Conservation (phyloP, 805 yeast genomes). For the Candida alai region DNA sequence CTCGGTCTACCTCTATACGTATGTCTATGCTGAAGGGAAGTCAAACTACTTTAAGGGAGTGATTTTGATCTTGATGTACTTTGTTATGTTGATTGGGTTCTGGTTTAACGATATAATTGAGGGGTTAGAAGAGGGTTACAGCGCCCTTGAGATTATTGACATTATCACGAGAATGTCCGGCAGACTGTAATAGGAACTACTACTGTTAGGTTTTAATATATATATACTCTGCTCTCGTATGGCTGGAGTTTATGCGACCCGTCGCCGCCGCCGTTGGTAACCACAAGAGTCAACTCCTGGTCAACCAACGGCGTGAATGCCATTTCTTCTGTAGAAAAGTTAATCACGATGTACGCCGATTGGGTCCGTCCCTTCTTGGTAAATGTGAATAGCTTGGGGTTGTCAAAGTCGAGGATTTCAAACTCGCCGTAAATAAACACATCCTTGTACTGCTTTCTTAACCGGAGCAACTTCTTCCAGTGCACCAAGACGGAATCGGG, state of each 20-base stretch:
- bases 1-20: slow-evolving; percentile 85
- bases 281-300: slow-evolving; percentile 23
- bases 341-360: slow-evolving; percentile 35
- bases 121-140: slow-evolving; percentile 27
- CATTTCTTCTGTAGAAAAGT: slow-evolving; percentile 34
- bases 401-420: slow-evolving; percentile 40
- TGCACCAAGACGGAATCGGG: slow-evolving; percentile 43
- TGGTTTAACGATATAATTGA: slow-evolving; percentile 52
- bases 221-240: slow-evolving; percentile 44
- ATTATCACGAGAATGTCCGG: too few relatives aligned
- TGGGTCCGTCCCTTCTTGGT: slow-evolving; percentile 29
- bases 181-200: neutral
- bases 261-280: slow-evolving; percentile 22
- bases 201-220: neutral
- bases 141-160: too few relatives aligned
- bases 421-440: slow-evolving; percentile 45
- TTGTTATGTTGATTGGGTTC: slow-evolving; percentile 76
- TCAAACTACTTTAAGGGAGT: slow-evolving; percentile 95
- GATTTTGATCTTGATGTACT: slow-evolving; percentile 73
- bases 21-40: slow-evolving; percentile 94
- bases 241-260: slow-evolving; percentile 29
- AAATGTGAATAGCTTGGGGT: slow-evolving; percentile 39
- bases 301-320: slow-evolving; percentile 24
- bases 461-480: slow-evolving; percentile 40
- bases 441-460: slow-evolving; percentile 44